A percentile compares a stretch with the other conserved stretches of the same genome.
phyloP scores from a whole-genome alignment of 805 yeast genomes.

The Lachancea quebecensis region DNA sequence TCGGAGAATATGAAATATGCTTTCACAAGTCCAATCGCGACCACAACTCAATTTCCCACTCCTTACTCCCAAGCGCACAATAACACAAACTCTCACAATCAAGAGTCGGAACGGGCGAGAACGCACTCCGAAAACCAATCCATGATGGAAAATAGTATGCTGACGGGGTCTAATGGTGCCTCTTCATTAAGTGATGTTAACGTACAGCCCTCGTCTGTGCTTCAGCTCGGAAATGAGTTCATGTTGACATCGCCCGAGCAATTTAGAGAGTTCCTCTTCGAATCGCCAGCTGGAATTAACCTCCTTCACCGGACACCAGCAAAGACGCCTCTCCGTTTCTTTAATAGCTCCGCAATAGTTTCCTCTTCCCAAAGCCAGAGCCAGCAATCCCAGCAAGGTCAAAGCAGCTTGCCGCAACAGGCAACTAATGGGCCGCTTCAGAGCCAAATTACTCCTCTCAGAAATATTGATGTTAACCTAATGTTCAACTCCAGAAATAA shows the following conservation, averaged over 20 bases:
- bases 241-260: constrained; percentile 31
- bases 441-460: constrained; percentile 22
- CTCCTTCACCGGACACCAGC: constrained; percentile 31
- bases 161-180: constrained; percentile 6
- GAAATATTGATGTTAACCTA: constrained; percentile 28
- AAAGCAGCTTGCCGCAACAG: neutral
- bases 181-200: constrained; percentile 27
- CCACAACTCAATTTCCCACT: constrained; percentile 30
- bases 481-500: constrained; percentile 25
- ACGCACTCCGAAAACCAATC: constrained; percentile 4
- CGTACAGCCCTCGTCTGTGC: constrained; percentile 30
- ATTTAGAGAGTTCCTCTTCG: constrained; percentile 29
- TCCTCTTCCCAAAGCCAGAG: neutral
- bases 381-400: neutral
- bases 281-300: constrained; percentile 29
- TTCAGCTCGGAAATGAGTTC: constrained; percentile 29
- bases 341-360: constrained; percentile 14
- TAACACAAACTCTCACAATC: neutral
- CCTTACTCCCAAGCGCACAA: constrained; percentile 28
- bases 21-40: constrained; percentile 28
- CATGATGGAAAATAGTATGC: constrained; percentile 4
- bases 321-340: constrained; percentile 30
- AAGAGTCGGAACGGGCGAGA: neutral
- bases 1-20: constrained; percentile 26
- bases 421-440: neutral